These are phyloP conservation scores for Plasmodium falciparum DNA, from an alignment of 169 alveolate species.

Conservation along the genomic window DNA sequence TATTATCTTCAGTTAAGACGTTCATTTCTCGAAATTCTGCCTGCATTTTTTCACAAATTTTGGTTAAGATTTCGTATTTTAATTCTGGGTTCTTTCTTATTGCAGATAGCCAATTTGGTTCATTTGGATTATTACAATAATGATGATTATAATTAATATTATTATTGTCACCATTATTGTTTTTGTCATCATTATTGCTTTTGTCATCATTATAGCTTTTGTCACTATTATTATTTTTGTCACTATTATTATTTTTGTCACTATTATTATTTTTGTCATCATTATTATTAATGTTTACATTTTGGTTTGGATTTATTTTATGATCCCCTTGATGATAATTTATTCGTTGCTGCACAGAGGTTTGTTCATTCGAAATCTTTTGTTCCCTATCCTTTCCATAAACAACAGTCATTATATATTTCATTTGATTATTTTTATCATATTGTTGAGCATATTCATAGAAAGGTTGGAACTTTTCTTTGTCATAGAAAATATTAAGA, in stretches of 20 bases:
- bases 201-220: not conserved
- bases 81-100: conserved; percentile 35
- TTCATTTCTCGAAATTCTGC: conserved; percentile 46
- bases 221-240: not conserved
- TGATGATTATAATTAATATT: not conserved
- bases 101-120: conserved; percentile 14
- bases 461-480: conserved; percentile 18
- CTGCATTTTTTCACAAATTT: conserved; percentile 63
- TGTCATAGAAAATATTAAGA: conserved; percentile 46
- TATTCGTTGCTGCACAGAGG: not conserved
- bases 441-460: conserved; percentile 37
- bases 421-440: conserved; percentile 39
- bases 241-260: not conserved
- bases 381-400: conserved; percentile 14
- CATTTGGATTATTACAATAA: not conserved
- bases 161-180: not conserved
- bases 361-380: not conserved
- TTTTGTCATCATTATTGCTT: not conserved
- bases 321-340: not conserved
- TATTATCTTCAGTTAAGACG: conserved; percentile 27
- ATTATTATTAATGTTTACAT: not conserved
- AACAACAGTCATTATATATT: conserved; percentile 42
- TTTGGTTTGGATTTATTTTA: not conserved
- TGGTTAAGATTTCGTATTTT: conserved; percentile 29
- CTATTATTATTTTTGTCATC: not conserved